These are phyloP conservation scores for Pseudozyma sp. DNA, from an alignment of 1,284 basidiomycete genomes.

Conservation along the genomic window DNA sequence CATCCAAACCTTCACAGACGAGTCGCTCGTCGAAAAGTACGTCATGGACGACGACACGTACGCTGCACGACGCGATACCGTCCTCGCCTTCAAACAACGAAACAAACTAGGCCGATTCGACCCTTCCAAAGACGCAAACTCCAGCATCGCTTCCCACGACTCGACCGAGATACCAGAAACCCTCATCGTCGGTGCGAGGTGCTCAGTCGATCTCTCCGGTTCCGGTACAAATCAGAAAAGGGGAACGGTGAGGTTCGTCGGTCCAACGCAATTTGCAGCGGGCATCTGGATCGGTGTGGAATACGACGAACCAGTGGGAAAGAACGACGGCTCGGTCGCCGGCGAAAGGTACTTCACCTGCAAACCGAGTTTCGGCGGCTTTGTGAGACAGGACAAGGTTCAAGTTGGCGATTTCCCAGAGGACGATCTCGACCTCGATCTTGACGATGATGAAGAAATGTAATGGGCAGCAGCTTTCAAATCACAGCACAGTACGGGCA, in stretches of 20 bases:
- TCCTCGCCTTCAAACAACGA: conserved; percentile 87
- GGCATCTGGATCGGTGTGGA: conserved; percentile 89
- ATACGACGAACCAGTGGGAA: conserved; percentile 95
- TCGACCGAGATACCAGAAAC: conserved; percentile 60
- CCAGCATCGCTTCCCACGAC: conserved; percentile 23
- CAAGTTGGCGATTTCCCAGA: conserved; percentile 83
- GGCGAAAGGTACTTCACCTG: conserved; percentile 87
- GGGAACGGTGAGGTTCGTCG: conserved; percentile 87
- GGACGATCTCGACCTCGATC: conserved; percentile 37
- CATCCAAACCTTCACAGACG: conserved; percentile 84
- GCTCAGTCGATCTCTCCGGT: conserved; percentile 78
- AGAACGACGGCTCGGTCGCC: conserved; percentile 90
- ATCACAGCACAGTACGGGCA: neutral
- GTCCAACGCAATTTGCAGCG: conserved; percentile 79
- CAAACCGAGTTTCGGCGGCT: conserved; percentile 81
- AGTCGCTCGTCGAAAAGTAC: conserved; percentile 89
- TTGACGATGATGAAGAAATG: conserved; percentile 50
- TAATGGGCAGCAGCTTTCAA: conserved; percentile 1
- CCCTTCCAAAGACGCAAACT: conserved; percentile 67
- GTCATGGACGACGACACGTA: conserved; percentile 87
- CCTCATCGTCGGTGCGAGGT: conserved; percentile 79
- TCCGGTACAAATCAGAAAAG: conserved; percentile 72
- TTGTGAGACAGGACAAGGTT: conserved; percentile 87
- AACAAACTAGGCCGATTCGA: conserved; percentile 90
- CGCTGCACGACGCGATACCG: conserved; percentile 78